Conservation (phyloP, 352 stramenopile species). For the Pythium sp. region DNA sequence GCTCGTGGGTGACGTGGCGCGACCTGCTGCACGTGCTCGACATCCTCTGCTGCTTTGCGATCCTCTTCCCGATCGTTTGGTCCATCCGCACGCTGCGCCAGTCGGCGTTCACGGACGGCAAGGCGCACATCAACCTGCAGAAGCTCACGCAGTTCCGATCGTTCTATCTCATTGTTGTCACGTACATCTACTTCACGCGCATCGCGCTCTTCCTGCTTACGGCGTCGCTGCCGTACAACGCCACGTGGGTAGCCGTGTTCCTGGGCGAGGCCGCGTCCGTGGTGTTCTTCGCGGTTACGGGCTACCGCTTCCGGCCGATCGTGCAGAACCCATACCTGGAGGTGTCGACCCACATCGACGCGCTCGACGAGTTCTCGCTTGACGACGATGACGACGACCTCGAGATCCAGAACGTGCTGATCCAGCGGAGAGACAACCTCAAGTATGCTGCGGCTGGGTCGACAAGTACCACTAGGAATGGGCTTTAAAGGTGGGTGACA, state of each 20-base stretch:
- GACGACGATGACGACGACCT: slow-evolving; percentile 36
- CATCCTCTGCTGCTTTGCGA: slow-evolving; percentile 95
- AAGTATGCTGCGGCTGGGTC: background rate
- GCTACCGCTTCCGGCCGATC: slow-evolving; percentile 90
- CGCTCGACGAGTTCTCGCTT: slow-evolving; percentile 73
- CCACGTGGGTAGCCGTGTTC: slow-evolving; percentile 68
- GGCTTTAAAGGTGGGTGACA: background rate
- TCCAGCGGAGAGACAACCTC: slow-evolving; percentile 6
- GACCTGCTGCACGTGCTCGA: slow-evolving; percentile 95
- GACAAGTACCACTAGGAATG: background rate
- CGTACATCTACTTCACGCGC: slow-evolving; percentile 98
- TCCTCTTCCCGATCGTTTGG: slow-evolving; percentile 97
- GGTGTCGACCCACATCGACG: slow-evolving; percentile 66
- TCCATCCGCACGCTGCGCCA: slow-evolving; percentile 84
- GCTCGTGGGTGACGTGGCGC: slow-evolving; percentile 63
- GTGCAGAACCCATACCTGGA: slow-evolving; percentile 92
- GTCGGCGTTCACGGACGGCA: slow-evolving; percentile 87
- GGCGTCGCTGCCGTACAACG: slow-evolving; percentile 89
- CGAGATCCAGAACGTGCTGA: slow-evolving; percentile 13
- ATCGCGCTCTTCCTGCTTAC: slow-evolving; percentile 94
- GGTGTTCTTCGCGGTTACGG: slow-evolving; percentile 91
- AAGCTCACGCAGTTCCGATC: slow-evolving; percentile 96
- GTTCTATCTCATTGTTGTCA: slow-evolving; percentile 96
- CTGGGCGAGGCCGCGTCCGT: slow-evolving; percentile 80
- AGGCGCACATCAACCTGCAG: slow-evolving; percentile 79